Evolutionary conservation across 148 eudicot species (phyloP), one percentile per base, ranked within the genome.

Genomic region (Rhododendron vialii): DNA sequence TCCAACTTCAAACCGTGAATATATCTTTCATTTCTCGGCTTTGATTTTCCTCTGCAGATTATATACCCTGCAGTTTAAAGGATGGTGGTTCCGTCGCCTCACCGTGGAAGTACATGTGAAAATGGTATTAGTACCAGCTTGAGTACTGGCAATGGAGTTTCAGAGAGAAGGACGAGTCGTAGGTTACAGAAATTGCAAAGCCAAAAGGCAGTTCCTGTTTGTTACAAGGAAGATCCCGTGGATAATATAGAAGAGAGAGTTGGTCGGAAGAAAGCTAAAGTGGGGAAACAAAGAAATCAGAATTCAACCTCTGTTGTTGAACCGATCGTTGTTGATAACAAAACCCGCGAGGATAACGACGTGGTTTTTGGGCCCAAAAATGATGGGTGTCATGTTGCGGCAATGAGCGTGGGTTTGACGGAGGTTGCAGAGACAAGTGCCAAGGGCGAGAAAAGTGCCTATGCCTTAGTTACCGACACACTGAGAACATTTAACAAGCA

Each of bases 401-500:
- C 18, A 57, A 35, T 87, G 78, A 41, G 86, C 9, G 36, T 74
- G 41, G 93, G 90, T 5, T 45, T 89, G 45, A 74, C 86, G 77
- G 81, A 87, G n/a, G 92, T 83, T 78, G 45, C 43, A 22, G 80
- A 80, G 33, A 36, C 75, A 28, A 84, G 71, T 3, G 13, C 1
- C 55, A 86, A 13, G 15, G 86, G 80, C 33, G 95, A 87, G 61
- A 92, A 86, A 69, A 93, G 93, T 73, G 91, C 81, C 1, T 84
- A 87, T 57, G 89, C 93, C 0, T 84, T 63, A 71, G 99, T 93
- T 0, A 95, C 90, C 1, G 94, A 92, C 59, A 91, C 96, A 0
- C 83, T 95, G 0, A 86, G 98, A 84, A 57, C 36, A 0, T 94
- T 95, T 78, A 94, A 94, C 87, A 93, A 86, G 30, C 71, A 92